These are phyloP conservation scores for Tricholoma sp. DNA, from an alignment of 768 basidiomycete genomes.

Conservation along the genomic window DNA sequence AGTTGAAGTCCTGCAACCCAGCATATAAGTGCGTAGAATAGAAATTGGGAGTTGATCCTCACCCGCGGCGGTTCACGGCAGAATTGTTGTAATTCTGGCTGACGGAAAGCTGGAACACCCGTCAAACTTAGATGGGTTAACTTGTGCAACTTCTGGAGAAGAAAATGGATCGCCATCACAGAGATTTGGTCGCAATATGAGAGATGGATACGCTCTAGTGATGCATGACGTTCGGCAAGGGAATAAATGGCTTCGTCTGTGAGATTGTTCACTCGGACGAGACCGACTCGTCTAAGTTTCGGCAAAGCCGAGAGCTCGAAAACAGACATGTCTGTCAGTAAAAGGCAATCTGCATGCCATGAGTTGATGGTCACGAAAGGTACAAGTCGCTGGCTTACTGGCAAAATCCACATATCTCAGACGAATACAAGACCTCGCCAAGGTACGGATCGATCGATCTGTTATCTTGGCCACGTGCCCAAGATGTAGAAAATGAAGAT, in stretches of 20 bases:
- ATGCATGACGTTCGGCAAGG: slow-evolving; percentile 77
- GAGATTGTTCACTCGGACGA: slow-evolving; percentile 88
- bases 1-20: slow-evolving; percentile 74
- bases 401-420: slow-evolving; percentile 96
- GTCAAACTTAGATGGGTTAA: slow-evolving; percentile 94
- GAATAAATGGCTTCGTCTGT: slow-evolving; percentile 93
- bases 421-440: slow-evolving; percentile 85
- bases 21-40: not conserved
- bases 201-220: slow-evolving; percentile 92
- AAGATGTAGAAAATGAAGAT: slow-evolving; percentile 91
- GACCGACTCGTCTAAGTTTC: slow-evolving; percentile 89
- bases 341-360: slow-evolving; percentile 61
- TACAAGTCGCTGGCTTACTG: slow-evolving; percentile 47
- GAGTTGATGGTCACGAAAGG: slow-evolving; percentile 9
- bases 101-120: slow-evolving; percentile 91
- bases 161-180: slow-evolving; percentile 85
- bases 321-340: slow-evolving; percentile 90
- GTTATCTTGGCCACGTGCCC: slow-evolving; percentile 90
- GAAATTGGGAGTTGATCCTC: slow-evolving; percentile 15
- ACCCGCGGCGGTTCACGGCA: slow-evolving; percentile 87
- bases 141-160: slow-evolving; percentile 84
- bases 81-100: slow-evolving; percentile 80
- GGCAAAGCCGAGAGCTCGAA: slow-evolving; percentile 84
- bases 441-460: slow-evolving; percentile 76
- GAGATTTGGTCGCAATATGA: slow-evolving; percentile 97